Base-by-base conservation (phyloP, 2,329 filamentous ascomycete genomes). In the Pseudocercospora ulei region DNA sequence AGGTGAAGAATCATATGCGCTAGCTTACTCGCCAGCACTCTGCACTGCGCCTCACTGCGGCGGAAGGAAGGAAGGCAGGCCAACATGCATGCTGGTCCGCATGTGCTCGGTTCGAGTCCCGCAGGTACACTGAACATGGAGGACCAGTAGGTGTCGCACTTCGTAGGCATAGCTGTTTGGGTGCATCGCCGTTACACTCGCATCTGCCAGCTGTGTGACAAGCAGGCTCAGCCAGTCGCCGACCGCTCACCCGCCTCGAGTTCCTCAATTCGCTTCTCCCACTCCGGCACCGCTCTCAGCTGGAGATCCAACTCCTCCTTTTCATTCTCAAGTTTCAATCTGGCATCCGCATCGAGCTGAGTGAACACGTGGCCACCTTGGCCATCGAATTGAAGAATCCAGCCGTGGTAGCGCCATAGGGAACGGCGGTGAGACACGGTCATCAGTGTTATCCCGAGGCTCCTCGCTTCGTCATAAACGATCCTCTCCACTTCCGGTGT, bases 401-500 rank as follows among this genome's bases (percentile, higher is more conserved):
- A 81, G 51, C 77, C 81, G 62, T 98, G 90, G 61, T 98, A 96
- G 62, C 90, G 87, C 90, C 90, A 98, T 52, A 98, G 63, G 65
- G 84, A 93, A 46, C 86, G 70, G 5, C 90, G 71, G 62, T 98
- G 90, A 49, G 79, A 86, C 14, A 98, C 90, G 0, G 90, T 98
- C 84, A 98, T 95, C 47, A 98, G 72, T 0, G 90, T 96, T 54
- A 95, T 90, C 3, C 84, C 86, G 11, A 95, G 65, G 11, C 75
- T 71, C 70, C 98, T 96, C 35, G 90, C 90, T 39, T 85, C 87
- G 53, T 95, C 88, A 62, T 98, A 98, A 86, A 98, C 96, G 58
- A 85, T 73, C 59, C 85, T 81, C 58, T 98, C 90, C 44, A 87
- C 86, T 52, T 96, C 88, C 17, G 95, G 72, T 9, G 92, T 95